Evolutionary conservation across 2,329 filamentous ascomycete genomes (phyloP).

Genomic region (Paradendryphiella salina): DNA sequence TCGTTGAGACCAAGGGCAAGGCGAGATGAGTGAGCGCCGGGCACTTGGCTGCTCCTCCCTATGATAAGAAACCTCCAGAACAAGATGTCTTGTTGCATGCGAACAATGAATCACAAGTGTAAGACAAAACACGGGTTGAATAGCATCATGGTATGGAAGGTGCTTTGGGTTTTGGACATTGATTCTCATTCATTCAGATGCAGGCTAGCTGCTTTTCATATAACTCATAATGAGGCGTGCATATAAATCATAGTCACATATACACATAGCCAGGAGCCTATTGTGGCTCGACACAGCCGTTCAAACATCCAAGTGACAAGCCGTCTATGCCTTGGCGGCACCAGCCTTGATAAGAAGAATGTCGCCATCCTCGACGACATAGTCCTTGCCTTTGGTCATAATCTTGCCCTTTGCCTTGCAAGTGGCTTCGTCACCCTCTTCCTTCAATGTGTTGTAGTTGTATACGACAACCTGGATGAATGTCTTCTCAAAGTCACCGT

Average conservation of each 20-base stretch:
- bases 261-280: slow-evolving; percentile 2
- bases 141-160: no score
- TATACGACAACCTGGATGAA: slow-evolving; percentile 97
- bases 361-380: slow-evolving; percentile 82
- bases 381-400: slow-evolving; percentile 98
- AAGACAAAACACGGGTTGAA: background rate
- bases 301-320: background rate
- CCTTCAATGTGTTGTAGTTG: slow-evolving; percentile 80
- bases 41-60: no score
- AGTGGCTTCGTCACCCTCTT: slow-evolving; percentile 82
- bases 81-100: no score
- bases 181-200: slow-evolving; percentile 28
- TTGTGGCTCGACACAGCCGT: background rate
- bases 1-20: slow-evolving; percentile 33
- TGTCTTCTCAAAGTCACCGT: slow-evolving; percentile 98
- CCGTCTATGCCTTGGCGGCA: slow-evolving; percentile 68
- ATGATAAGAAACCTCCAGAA: no score
- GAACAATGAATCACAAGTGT: no score
- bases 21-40: slow-evolving; percentile 2
- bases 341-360: slow-evolving; percentile 87
- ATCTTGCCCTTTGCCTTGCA: slow-evolving; percentile 95
- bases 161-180: slow-evolving; percentile 1
- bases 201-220: slow-evolving; percentile 24
- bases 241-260: slow-evolving; percentile 12
- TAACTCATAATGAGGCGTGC: slow-evolving; percentile 19